These are phyloP conservation scores for Phaseolus lunatus DNA, from an alignment of 306 rosid species.

Conservation along the genomic window DNA sequence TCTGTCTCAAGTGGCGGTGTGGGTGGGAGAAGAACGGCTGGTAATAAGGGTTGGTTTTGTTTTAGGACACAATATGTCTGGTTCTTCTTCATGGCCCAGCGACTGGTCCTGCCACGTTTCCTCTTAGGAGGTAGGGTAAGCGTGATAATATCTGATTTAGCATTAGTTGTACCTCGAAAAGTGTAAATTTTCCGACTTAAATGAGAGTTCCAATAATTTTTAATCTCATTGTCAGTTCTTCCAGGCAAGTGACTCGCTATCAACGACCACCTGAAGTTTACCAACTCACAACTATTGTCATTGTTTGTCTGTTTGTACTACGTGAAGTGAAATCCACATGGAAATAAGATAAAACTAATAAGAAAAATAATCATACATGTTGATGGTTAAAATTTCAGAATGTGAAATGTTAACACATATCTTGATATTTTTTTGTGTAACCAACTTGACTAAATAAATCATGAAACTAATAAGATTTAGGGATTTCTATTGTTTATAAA, in stretches of 20 bases:
- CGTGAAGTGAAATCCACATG: neutral
- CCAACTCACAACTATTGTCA: neutral
- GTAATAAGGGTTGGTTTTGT: neutral
- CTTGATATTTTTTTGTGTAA: no score
- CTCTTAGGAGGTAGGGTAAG: slow-evolving; percentile 46
- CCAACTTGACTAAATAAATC: no score
- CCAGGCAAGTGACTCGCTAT: slow-evolving; percentile 86
- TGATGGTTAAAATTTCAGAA: no score
- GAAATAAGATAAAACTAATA: neutral
- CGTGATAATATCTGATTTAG: neutral
- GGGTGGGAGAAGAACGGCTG: slow-evolving; percentile 25
- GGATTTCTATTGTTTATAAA: no score
- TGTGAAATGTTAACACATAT: no score
- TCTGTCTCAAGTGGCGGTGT: slow-evolving; percentile 45
- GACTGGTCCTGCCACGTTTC: slow-evolving; percentile 62
- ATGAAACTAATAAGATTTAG: no score
- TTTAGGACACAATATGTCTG: slow-evolving; percentile 4
- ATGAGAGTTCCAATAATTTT: slow-evolving; percentile 93
- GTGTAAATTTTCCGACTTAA: slow-evolving; percentile 67
- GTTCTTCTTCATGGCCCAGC: slow-evolving; percentile 60
- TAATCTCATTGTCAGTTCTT: slow-evolving; percentile 94
- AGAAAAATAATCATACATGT: no score
- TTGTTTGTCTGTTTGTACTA: neutral
- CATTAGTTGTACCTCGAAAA: slow-evolving; percentile 40
- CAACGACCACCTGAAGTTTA: slow-evolving; percentile 74